Conservation (phyloP, 2,329 filamentous ascomycete species). For the Diplodia seriata region DNA sequence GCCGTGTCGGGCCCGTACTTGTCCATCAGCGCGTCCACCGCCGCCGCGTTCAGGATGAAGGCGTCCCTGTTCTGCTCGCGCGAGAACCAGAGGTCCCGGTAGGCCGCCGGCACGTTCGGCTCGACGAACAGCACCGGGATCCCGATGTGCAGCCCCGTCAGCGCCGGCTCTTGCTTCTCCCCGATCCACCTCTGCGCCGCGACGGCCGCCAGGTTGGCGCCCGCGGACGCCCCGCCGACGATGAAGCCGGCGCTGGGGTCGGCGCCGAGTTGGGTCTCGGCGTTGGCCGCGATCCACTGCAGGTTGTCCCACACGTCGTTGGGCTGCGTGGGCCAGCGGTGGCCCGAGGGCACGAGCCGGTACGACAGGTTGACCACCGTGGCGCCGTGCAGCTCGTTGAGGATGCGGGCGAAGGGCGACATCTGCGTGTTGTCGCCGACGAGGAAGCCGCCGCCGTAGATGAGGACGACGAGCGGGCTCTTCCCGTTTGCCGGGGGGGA, state of each 20-base stretch:
- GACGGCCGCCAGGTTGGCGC: constrained; percentile 8
- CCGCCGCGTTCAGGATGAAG: not conserved
- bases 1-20: constrained; percentile 13
- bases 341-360: not conserved
- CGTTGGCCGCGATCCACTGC: constrained; percentile 39
- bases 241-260: constrained; percentile 20
- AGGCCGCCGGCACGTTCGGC: not conserved
- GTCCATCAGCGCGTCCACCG: not conserved
- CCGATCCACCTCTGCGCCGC: constrained; percentile 15
- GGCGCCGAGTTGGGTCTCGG: not conserved
- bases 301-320: constrained; percentile 36
- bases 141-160: constrained; percentile 8
- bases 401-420: not conserved
- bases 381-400: constrained; percentile 9
- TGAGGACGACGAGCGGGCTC: not conserved
- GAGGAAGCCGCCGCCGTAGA: constrained; percentile 11
- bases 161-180: not conserved
- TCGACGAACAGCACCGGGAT: not conserved
- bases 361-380: constrained; percentile 8
- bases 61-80: constrained; percentile 24
- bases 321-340: not conserved
- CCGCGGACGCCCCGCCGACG: not conserved
- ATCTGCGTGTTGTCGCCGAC: not conserved
- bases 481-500: not conserved
- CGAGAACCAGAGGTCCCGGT: constrained; percentile 6